phyloP scores from a whole-genome alignment of 1,284 basidiomycete genomes.

The Tremellales sp. region DNA sequence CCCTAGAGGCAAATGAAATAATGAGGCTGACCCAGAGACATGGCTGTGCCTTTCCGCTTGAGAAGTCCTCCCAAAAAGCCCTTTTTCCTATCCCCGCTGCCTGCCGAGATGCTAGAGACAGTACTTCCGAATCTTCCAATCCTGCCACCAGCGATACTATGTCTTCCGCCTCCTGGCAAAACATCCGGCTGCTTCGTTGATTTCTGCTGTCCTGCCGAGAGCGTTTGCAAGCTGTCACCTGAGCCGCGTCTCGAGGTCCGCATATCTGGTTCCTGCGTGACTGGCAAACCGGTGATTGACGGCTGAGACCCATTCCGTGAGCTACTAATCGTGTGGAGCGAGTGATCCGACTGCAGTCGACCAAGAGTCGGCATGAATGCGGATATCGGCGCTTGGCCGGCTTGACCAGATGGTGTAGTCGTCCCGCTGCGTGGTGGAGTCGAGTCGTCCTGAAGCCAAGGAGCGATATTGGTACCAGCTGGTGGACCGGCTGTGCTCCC shows the following conservation, averaged over 20 bases:
- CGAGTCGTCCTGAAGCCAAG: conserved; percentile 41
- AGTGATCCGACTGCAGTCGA: neutral
- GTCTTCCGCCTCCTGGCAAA: conserved; percentile 8
- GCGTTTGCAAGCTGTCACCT: conserved; percentile 25
- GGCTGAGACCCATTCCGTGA: conserved; percentile 12
- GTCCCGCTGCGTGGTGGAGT: too few species aligned
- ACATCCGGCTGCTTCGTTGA: neutral
- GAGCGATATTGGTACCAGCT: conserved; percentile 40
- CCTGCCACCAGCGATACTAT: conserved; percentile 1
- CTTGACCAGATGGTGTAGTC: neutral
- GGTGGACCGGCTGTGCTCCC: conserved; percentile 14
- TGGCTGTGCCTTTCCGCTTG: conserved; percentile 25
- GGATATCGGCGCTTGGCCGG: neutral
- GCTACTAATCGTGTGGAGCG: neutral
- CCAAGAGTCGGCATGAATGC: neutral
- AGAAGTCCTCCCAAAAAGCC: conserved; percentile 33
- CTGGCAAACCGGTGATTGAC: conserved; percentile 3
- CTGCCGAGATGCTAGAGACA: conserved; percentile 13
- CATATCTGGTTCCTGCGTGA: conserved; percentile 4
- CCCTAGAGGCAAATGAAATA: neutral
- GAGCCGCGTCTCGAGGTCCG: conserved; percentile 18
- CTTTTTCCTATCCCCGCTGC: conserved; percentile 34
- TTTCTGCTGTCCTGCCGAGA: conserved; percentile 9
- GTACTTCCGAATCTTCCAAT: conserved; percentile 23
- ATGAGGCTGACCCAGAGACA: conserved; percentile 16